Evolutionary conservation across 257 asterid genomes (phyloP).

Genomic region (Avicennia marina): DNA sequence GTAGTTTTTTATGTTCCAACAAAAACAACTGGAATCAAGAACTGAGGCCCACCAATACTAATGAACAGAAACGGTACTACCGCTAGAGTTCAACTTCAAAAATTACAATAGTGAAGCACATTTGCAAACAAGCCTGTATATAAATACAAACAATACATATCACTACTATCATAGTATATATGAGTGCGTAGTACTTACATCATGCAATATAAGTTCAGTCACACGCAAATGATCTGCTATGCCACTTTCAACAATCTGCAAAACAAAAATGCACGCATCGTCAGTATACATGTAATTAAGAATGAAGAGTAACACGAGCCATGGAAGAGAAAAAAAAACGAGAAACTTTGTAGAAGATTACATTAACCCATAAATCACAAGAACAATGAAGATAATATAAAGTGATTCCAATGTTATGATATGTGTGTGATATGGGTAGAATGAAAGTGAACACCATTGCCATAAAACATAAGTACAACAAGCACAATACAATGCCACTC

Average conservation of each 20-base stretch:
- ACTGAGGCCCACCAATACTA: no score
- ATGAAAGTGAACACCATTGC: no score
- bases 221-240: conserved; percentile 76
- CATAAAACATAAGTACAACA: background rate
- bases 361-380: background rate
- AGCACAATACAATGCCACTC: background rate
- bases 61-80: no score
- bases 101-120: no score
- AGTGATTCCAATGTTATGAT: conserved; percentile 2
- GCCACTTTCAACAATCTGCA: conserved; percentile 87
- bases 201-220: conserved; percentile 72
- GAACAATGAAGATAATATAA: background rate
- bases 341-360: background rate
- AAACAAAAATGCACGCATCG: conserved; percentile 9
- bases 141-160: no score
- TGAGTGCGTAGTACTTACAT: conserved; percentile 43
- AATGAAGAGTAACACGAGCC: conserved; percentile 2
- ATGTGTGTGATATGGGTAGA: conserved; percentile 11
- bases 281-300: background rate
- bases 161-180: no score
- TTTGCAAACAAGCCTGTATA: no score
- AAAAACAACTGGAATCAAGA: no score
- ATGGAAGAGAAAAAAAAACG: conserved; percentile 9
- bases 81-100: no score
- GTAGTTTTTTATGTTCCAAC: no score